Conservation (phyloP, 768 basidiomycete genomes). For the Kondoa subrosea region DNA sequence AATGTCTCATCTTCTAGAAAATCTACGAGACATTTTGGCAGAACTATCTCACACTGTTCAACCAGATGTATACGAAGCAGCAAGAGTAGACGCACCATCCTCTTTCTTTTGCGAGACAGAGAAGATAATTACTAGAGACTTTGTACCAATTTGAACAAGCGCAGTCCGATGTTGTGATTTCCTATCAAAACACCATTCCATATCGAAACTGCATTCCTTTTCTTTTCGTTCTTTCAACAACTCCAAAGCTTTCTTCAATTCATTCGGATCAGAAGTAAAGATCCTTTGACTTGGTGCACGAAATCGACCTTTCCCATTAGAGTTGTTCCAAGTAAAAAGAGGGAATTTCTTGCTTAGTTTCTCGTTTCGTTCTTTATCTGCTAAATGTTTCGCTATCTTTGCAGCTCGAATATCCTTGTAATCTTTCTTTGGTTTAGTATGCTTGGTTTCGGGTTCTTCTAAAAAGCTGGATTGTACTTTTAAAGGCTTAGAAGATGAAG, state of each 20-base stretch:
- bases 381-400: not conserved
- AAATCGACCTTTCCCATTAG: not conserved
- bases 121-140: not conserved
- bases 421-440: not conserved
- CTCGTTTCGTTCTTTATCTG: not conserved
- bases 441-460: not conserved
- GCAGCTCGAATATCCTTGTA: not conserved
- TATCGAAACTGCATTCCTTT: not conserved
- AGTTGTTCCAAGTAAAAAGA: conserved; percentile 2
- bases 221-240: not conserved
- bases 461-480: not conserved
- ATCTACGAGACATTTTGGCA: not conserved
- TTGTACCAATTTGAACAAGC: not conserved
- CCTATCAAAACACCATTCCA: not conserved
- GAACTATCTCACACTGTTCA: not conserved
- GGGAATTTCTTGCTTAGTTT: not conserved
- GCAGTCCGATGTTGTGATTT: not conserved
- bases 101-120: not conserved
- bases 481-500: not conserved
- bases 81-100: not conserved
- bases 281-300: not conserved
- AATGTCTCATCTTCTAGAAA: not conserved
- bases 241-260: not conserved
- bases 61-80: not conserved
- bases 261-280: not conserved